Evolutionary conservation across 305 asterid genomes (phyloP), one percentile per base, ranked within the genome.

Genomic region (Plantago coronopus): DNA sequence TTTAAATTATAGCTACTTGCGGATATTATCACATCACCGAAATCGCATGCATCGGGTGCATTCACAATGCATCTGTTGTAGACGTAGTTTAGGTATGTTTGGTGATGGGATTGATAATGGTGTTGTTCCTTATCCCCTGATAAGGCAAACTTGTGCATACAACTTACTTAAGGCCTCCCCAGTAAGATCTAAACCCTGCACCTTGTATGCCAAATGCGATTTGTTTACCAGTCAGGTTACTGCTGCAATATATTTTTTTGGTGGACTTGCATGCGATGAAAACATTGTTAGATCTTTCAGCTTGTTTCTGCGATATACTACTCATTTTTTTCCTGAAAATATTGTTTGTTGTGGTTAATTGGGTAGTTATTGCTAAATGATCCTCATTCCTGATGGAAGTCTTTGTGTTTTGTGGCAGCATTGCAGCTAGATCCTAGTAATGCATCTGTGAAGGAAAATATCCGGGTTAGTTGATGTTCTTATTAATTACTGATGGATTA

Each of bases 381-480:
- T 18, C 61, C 29, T 38, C 34, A 5, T 60, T 65, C 64, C 40
- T 65, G 61, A 67, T 44, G 17, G 17, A 55, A 2, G 31, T 27
- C 63, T 44, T 64, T 22, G 25, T 71, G 48, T 65, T 65, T 64
- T 64, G 50, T 61, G 72, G 81, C 90, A 89, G 96, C 96, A 29
- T 72, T 86, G 84, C 83, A 68, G 82, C 83, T 89, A 75, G 94
- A 89, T 81, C 89, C 96, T 62, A 80, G 72, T 64, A 89, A 81
- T 76, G 83, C 69, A 17, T 71, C 88, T 4, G 79, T 86, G 63
- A 83, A 72, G 74, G 94, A 83, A 72, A 88, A 86, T 79, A 84
- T 88, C 50, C 83, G 73, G 94, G 95, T 84, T 66, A 59, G 88
- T 76, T 65, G 54, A 64, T 67, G 27, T 34, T 68, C 51, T 27